Evolutionary conservation across 768 basidiomycete species (phyloP).

Genomic region (Naematelia aurantialba): DNA sequence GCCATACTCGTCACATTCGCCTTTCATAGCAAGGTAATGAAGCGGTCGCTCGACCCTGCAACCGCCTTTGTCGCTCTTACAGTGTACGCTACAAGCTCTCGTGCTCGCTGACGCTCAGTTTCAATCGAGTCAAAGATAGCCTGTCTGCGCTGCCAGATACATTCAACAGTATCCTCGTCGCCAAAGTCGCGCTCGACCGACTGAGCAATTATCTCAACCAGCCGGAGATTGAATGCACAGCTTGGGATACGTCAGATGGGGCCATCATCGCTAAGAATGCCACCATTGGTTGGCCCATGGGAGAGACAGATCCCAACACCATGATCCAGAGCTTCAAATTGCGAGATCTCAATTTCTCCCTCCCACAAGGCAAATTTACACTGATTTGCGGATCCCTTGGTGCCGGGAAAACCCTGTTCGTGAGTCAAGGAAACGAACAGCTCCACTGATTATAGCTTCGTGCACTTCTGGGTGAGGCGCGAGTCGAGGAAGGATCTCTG

Average conservation of each 20-base stretch:
- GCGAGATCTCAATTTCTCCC: constrained; percentile 21
- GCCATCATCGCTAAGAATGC: constrained; percentile 20
- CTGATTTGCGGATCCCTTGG: constrained; percentile 46
- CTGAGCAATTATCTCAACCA: constrained; percentile 31
- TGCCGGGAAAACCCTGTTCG: constrained; percentile 47
- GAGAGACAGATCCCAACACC: constrained; percentile 1
- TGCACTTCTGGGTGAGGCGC: constrained; percentile 41
- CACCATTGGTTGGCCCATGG: constrained; percentile 38
- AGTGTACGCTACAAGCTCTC: constrained; percentile 23
- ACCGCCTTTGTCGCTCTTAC: constrained; percentile 42
- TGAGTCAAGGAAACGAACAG: constrained; percentile 14
- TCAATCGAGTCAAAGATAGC: constrained; percentile 32
- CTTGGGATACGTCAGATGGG: constrained; percentile 1
- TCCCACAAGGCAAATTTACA: constrained; percentile 33
- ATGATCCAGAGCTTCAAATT: constrained; percentile 28
- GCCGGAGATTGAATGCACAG: constrained; percentile 24
- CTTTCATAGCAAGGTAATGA: constrained; percentile 42
- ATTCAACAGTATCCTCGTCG: constrained; percentile 21
- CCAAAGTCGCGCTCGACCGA: constrained; percentile 38
- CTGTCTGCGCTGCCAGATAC: constrained; percentile 22
- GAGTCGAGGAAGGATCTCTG: constrained; percentile 23
- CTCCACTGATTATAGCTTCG: constrained; percentile 32
- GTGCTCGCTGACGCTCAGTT: constrained; percentile 9
- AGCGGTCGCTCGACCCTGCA: constrained; percentile 30
- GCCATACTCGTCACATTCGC: constrained; percentile 36